Percentiles rank a stretch among this genome's conserved stretches.
Conservation (phyloP, 148 eudicot genomes). For the Heliosperma pusillum region DNA sequence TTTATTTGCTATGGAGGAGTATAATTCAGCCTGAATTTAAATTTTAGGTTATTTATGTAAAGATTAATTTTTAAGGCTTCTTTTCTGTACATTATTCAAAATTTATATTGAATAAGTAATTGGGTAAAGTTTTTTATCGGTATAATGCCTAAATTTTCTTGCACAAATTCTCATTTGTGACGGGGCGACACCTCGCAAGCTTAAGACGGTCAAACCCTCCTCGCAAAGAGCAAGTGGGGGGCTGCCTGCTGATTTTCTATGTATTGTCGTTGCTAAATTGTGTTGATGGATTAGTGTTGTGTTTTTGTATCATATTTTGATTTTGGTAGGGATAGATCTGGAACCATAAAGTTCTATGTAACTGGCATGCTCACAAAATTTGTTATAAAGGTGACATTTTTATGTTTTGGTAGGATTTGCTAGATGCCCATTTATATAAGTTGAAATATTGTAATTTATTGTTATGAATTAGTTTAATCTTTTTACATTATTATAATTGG, state of each 20-base stretch:
- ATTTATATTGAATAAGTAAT: background rate
- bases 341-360: background rate
- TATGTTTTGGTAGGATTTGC: constrained; percentile 2
- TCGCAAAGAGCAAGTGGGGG: too few species aligned
- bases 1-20: too few species aligned
- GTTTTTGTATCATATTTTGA: background rate
- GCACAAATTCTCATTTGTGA: too few species aligned
- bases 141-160: background rate
- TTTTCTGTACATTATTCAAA: background rate
- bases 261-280: background rate
- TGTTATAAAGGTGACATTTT: background rate
- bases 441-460: background rate
- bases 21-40: too few species aligned
- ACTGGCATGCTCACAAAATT: background rate
- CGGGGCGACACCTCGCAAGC: too few species aligned
- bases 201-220: too few species aligned
- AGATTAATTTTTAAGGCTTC: background rate
- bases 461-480: background rate
- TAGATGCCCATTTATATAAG: background rate
- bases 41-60: too few species aligned
- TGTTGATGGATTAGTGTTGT: background rate
- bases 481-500: background rate
- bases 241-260: too few species aligned
- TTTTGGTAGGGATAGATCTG: too few species aligned
- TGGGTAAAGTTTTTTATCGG: background rate